Evolutionary conservation across 352 stramenopile species (phyloP), one percentile per base, ranked within the genome.

Genomic region (Thalassiosira mediterranea): DNA sequence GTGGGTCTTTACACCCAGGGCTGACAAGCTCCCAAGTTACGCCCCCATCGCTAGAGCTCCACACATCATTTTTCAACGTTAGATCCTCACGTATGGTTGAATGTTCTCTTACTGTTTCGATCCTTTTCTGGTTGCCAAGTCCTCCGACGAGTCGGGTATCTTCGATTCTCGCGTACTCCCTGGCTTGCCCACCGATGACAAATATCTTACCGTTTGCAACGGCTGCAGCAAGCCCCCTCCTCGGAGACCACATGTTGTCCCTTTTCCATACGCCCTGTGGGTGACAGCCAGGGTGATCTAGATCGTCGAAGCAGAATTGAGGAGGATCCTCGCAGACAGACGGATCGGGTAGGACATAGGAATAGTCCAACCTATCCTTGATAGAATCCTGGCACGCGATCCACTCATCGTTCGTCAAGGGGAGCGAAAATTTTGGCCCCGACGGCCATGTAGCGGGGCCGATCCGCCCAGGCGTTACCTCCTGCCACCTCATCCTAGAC

Each of bases 61-160:
- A 94, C n/a, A 94, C 69, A 62, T 94, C 89, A 67, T 90, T 93
- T 65, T 91, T 92, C 10, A 93, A 46, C 23, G 87, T 40, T 25
- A 77, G 47, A 37, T 83, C 68, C 68, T 95, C 87, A 10, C 87
- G 65, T 29, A 79, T 81, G 0, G 68, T 89, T 13, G 65, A 79
- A 58, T 83, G 56, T 13, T 88, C 74, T 42, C 40, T 67, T n/a
- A 74, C 32, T 26, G 68, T 78, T 59, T 83, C 63, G 49, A 85
- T 53, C 42, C 77, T 77, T 10, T 77, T 70, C 31, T 74, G 46
- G 28, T 69, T 42, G 31, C 57, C 63, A 60, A 84, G 73, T 25
- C 72, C 77, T 29, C 83, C 80, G 37, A 91, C 73, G 26, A 86
- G 26, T 40, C 69, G 67, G 11, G 67, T 72, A 19, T 86, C 66